A percentile compares a stretch with the other conserved stretches of the same genome.
Conservation (phyloP, 441 rosid genomes). For the Populus tomentosa region DNA sequence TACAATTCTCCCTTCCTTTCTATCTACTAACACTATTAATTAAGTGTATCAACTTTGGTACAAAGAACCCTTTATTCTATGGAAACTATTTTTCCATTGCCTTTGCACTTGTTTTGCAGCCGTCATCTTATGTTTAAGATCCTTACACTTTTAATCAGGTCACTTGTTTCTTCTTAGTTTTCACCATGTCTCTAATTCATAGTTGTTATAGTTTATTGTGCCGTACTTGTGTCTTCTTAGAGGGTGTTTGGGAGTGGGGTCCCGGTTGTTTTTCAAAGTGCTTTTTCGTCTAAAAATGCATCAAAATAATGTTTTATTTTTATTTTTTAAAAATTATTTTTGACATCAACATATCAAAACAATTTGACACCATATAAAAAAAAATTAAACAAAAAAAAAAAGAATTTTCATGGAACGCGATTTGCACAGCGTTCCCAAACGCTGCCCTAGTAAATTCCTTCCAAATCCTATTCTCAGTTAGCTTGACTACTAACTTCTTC, state of each 20-base stretch:
- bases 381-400: no score
- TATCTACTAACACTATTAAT: no score
- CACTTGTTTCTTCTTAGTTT: neutral
- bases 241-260: no score
- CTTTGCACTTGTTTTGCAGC: neutral
- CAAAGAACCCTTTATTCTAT: neutral
- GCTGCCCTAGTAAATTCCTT: no score
- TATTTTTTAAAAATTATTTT: no score
- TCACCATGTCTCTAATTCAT: neutral
- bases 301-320: no score
- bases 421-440: no score
- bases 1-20: neutral
- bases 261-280: no score
- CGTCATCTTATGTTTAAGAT: neutral
- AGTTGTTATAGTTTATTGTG: neutral
- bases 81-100: neutral
- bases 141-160: neutral
- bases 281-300: no score
- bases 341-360: no score
- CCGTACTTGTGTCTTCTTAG: neutral
- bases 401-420: no score
- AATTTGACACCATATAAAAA: no score
- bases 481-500: neutral
- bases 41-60: neutral
- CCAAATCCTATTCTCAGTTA: neutral